A percentile compares a stretch with the other conserved stretches of the same genome.
Conservation (phyloP, 2,329 filamentous ascomycete genomes). For the Pyrenochaeta sp. region DNA sequence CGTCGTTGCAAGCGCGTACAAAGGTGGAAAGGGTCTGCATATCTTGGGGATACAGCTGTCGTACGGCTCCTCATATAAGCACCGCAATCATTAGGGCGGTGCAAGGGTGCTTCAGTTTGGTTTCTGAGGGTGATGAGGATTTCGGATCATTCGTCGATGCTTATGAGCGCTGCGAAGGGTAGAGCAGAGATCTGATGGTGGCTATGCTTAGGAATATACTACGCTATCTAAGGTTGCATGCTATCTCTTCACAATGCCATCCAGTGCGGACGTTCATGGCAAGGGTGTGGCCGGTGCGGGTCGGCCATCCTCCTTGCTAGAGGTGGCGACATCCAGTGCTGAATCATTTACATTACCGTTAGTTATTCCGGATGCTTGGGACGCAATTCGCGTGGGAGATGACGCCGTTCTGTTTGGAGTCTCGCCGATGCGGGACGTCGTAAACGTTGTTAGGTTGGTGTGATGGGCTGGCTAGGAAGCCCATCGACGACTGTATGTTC, state of each 20-base stretch:
- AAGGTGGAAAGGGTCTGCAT: constrained; percentile 24
- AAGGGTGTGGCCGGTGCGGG: too few species aligned
- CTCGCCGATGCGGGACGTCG: too few species aligned
- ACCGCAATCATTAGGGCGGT: constrained; percentile 17
- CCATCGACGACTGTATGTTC: too few species aligned
- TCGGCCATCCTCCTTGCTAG: too few species aligned
- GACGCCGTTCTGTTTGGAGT: too few species aligned
- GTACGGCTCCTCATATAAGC: constrained; percentile 17
- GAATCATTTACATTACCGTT: too few species aligned
- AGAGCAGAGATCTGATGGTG: constrained; percentile 19
- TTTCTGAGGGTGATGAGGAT: constrained; percentile 16
- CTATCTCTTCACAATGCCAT: background rate
- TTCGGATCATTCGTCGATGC: constrained; percentile 16
- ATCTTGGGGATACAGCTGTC: constrained; percentile 23
- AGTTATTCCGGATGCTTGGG: too few species aligned
- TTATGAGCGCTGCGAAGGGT: constrained; percentile 11
- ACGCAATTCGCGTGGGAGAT: too few species aligned
- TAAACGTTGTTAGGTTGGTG: too few species aligned
- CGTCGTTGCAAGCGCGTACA: constrained; percentile 16
- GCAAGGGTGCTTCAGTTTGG: constrained; percentile 17
- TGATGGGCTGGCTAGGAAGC: too few species aligned
- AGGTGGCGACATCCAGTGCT: too few species aligned
- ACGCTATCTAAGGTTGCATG: constrained; percentile 16
- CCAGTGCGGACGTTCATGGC: too few species aligned
- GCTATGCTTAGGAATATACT: constrained; percentile 14